A percentile compares a stretch with the other conserved stretches of the same genome.
phyloP scores from a whole-genome alignment of 2,329 filamentous ascomycete genomes.

The Huntiella savannae region DNA sequence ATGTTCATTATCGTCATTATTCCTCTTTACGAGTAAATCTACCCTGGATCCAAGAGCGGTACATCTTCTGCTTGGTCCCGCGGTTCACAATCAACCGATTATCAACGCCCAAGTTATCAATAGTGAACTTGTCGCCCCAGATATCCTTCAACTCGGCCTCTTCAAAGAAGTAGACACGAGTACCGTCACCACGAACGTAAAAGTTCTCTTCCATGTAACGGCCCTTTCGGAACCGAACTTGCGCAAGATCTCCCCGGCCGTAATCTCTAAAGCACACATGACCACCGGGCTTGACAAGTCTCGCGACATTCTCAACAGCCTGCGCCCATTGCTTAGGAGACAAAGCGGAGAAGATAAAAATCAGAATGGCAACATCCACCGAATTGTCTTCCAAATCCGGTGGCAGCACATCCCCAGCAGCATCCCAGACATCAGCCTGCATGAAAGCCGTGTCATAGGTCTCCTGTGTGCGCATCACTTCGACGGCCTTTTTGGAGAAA shows the following conservation, averaged over 20 bases:
- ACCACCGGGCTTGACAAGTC: slow-evolving; percentile 78
- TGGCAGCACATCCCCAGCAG: slow-evolving; percentile 52
- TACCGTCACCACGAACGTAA: slow-evolving; percentile 88
- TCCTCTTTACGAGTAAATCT: slow-evolving; percentile 51
- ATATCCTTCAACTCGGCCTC: slow-evolving; percentile 61
- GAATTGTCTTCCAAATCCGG: slow-evolving; percentile 57
- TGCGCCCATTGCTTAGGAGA: slow-evolving; percentile 67
- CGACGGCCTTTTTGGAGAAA: slow-evolving; percentile 86
- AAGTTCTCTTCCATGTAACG: slow-evolving; percentile 93
- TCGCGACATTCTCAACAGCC: slow-evolving; percentile 64
- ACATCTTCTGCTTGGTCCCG: slow-evolving; percentile 87
- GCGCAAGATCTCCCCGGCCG: slow-evolving; percentile 81
- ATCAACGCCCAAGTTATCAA: slow-evolving; percentile 67
- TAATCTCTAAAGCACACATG: slow-evolving; percentile 92
- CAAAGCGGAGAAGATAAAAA: slow-evolving; percentile 93
- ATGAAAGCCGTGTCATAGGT: slow-evolving; percentile 49
- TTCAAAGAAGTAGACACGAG: slow-evolving; percentile 94
- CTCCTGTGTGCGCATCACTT: slow-evolving; percentile 69
- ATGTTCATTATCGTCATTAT: slow-evolving; percentile 3
- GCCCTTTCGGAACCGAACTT: slow-evolving; percentile 92
- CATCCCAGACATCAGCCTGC: slow-evolving; percentile 90
- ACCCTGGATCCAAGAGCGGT: slow-evolving; percentile 87
- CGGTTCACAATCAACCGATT: slow-evolving; percentile 82
- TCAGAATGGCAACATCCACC: slow-evolving; percentile 82
- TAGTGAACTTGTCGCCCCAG: slow-evolving; percentile 39